Conservation (phyloP, 345 rosid species). For the Viola odorata region DNA sequence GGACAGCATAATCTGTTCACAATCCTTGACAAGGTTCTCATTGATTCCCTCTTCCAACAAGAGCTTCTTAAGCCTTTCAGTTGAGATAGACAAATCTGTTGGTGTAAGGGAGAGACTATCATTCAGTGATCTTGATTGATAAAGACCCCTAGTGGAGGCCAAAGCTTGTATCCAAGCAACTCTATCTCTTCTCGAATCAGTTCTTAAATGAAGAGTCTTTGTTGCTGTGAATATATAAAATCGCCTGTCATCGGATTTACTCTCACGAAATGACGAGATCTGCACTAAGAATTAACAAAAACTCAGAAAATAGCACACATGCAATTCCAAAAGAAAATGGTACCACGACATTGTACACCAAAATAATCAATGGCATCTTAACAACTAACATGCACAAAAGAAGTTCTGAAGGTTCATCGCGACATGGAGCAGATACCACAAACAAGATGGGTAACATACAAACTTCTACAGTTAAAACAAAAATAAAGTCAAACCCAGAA, state of each 20-base stretch:
- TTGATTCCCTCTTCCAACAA: slow-evolving; percentile 57
- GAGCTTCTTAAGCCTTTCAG: slow-evolving; percentile 67
- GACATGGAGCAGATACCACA: too few species aligned
- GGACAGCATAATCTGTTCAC: slow-evolving; percentile 82
- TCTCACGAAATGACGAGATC: slow-evolving; percentile 95
- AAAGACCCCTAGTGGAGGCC: slow-evolving; percentile 57
- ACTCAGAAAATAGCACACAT: slow-evolving; percentile 9
- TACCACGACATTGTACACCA: too few species aligned
- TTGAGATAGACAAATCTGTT: slow-evolving; percentile 59
- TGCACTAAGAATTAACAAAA: slow-evolving; percentile 29
- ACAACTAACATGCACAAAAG: too few species aligned
- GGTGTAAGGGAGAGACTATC: slow-evolving; percentile 52
- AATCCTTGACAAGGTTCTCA: slow-evolving; percentile 73
- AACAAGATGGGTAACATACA: too few species aligned
- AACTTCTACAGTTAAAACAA: neutral
- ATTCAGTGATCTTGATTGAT: slow-evolving; percentile 56
- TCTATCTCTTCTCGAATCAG: slow-evolving; percentile 71
- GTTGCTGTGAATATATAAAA: slow-evolving; percentile 95
- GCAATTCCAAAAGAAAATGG: too few species aligned
- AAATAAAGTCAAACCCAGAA: slow-evolving; percentile 1
- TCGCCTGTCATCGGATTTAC: slow-evolving; percentile 87
- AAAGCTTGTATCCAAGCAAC: slow-evolving; percentile 93
- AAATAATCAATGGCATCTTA: too few species aligned
- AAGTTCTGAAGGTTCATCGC: too few species aligned
- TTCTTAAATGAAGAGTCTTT: slow-evolving; percentile 91